Evolutionary conservation across 1,284 basidiomycete genomes (phyloP).

Genomic region (Ustilago sp.): DNA sequence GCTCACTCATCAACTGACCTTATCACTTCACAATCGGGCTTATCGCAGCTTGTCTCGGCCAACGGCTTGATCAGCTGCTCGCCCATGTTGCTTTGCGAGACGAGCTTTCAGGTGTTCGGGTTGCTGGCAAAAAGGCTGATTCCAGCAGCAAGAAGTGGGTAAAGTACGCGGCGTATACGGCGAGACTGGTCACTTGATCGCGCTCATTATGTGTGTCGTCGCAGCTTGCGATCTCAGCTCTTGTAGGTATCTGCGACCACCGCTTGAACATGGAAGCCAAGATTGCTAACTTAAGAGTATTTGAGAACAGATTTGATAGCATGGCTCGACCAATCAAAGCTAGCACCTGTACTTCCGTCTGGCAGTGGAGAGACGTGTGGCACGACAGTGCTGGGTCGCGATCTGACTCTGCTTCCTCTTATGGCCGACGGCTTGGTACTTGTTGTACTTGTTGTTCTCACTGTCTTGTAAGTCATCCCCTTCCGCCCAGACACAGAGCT

Average conservation of each 20-base stretch:
- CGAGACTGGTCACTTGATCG: constrained; percentile 19
- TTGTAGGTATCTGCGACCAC: constrained; percentile 21
- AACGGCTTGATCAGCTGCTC: constrained; percentile 34
- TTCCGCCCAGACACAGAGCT: too few relatives aligned
- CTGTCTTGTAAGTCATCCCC: constrained; percentile 22
- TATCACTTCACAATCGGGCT: constrained; percentile 1
- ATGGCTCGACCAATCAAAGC: constrained; percentile 17
- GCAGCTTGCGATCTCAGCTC: constrained; percentile 26
- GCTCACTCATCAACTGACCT: constrained; percentile 12
- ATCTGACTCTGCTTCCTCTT: constrained; percentile 38
- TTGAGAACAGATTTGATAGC: constrained; percentile 12
- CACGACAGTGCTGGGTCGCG: constrained; percentile 22
- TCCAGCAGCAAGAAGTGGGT: constrained; percentile 21
- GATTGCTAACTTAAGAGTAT: too few relatives aligned
- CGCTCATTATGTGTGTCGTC: constrained; percentile 33
- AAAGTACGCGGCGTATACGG: constrained; percentile 17
- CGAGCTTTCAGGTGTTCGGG: constrained; percentile 37
- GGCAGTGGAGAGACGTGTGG: constrained; percentile 8
- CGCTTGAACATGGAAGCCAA: too few relatives aligned
- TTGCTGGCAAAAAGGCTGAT: constrained; percentile 28
- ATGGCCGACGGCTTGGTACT: constrained; percentile 25
- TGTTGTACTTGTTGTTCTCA: constrained; percentile 25
- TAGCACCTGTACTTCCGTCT: constrained; percentile 5
- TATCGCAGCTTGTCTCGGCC: constrained; percentile 20
- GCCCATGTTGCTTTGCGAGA: constrained; percentile 34